Base-by-base conservation (phyloP, 345 rosid genomes). In the Dipteronia dyeriana region DNA sequence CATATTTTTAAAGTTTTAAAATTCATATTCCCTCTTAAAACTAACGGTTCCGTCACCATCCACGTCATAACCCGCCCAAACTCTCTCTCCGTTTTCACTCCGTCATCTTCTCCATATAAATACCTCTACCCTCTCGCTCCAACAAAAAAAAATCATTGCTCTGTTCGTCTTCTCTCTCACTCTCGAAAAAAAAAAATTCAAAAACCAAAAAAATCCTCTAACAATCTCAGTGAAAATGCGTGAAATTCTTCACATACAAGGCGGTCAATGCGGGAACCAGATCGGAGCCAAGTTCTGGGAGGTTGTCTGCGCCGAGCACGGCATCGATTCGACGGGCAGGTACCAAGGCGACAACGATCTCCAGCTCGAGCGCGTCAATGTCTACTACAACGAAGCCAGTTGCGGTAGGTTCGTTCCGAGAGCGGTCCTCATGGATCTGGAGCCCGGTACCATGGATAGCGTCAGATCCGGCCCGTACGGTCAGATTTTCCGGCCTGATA, bases 251-350 rank as follows among this genome's bases (percentile, higher is more conserved):
- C 94, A 90, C 82, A 82, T 90, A 34, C 94, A 90, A 66, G 94
- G 92, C 2, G 94, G 94, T 53, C 94, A 90, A 68, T 90, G 94
- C 59, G 94, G 94, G 67, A 90, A 90, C 90, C 94, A 90, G 84
- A 90, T 90, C 82, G 94, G 92, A 0, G 92, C 92, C 34, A 90
- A 86, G 85, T 83, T 86, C 82, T 86, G 88, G 88, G 89, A 86
- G 79, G 89, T 86, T 63, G 87, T 86, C 23, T 86, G 89, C 67
- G 77, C 85, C 51, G 94, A 90, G 86, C 94, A 90, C 75, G 94
- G 92, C 11, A 89, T 90, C 75, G 92, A 90, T 65, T 86, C 94
- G 7, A 85, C 92, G 39, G 92, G 94, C 2, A 75, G 91, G 65
- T 90, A 89, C 83, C 83, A 83, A 7, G 94, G 94, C 9, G 82